These are phyloP conservation scores for Scutellaria galericulata DNA, from an alignment of 257 asterid genomes.

Conservation along the genomic window DNA sequence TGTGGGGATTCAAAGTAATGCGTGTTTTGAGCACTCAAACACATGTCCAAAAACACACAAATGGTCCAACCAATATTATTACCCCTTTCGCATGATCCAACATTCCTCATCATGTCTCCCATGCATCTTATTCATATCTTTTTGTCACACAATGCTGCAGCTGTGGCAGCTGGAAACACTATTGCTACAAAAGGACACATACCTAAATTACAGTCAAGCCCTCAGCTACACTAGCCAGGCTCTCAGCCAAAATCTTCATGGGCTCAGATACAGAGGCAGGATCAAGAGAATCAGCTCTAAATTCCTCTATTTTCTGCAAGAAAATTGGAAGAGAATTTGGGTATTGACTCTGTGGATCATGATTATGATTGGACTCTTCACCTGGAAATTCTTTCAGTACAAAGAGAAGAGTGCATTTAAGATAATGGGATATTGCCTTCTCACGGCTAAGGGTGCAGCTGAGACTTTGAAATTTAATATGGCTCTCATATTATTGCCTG, in stretches of 20 bases:
- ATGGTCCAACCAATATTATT: conserved; percentile 43
- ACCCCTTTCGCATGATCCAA: conserved; percentile 42
- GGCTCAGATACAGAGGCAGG: conserved; percentile 65
- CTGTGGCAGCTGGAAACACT: conserved; percentile 99
- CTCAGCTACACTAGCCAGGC: conserved; percentile 98
- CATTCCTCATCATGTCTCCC: conserved; percentile 40
- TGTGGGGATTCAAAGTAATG: conserved; percentile 50
- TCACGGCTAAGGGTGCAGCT: conserved; percentile 95
- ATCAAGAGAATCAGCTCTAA: conserved; percentile 59
- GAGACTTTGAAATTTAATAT: conserved; percentile 92
- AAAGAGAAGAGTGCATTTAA: conserved; percentile 65
- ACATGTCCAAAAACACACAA: conserved; percentile 25
- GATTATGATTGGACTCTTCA: conserved; percentile 80
- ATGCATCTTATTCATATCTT: conserved; percentile 37
- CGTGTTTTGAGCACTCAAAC: conserved; percentile 73
- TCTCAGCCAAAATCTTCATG: conserved; percentile 90
- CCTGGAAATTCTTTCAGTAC: conserved; percentile 86
- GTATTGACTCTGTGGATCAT: conserved; percentile 69
- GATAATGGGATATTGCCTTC: conserved; percentile 89
- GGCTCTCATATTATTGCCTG: conserved; percentile 94
- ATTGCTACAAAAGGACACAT: conserved; percentile 91
- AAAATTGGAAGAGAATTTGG: conserved; percentile 92
- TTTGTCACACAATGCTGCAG: conserved; percentile 62
- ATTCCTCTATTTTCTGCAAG: conserved; percentile 60
- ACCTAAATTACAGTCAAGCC: conserved; percentile 94